Percentiles rank a stretch among this genome's conserved stretches.
Evolutionary conservation across 495 filamentous ascomycete species (phyloP).

Genomic region (Neurospora pannonica): DNA sequence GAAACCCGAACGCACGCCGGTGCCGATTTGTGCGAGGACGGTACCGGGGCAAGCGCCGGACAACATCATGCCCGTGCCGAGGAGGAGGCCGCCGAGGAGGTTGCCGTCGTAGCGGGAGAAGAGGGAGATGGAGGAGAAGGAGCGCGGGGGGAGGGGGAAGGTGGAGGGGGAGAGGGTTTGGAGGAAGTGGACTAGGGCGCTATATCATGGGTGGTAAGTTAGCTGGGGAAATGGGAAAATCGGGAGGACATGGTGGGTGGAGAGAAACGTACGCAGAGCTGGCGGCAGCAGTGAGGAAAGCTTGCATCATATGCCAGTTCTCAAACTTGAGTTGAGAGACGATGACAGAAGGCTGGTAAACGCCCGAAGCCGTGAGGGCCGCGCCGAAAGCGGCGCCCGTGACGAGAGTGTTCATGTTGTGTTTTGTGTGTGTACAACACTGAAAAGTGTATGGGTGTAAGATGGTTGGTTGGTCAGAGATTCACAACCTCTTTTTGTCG

Average conservation of each 20-base stretch:
- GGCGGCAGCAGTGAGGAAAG: conserved; percentile 45
- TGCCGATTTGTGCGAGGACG: conserved; percentile 42
- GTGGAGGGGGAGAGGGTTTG: conserved; percentile 24
- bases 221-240: no score
- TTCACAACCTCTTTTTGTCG: background rate
- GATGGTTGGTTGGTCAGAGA: background rate
- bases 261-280: conserved; percentile 40
- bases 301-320: conserved; percentile 50
- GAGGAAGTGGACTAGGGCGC: conserved; percentile 21
- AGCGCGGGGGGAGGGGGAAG: conserved; percentile 23
- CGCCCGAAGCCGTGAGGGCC: conserved; percentile 42
- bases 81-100: conserved; percentile 43
- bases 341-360: conserved; percentile 45
- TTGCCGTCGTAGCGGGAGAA: conserved; percentile 43
- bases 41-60: conserved; percentile 50
- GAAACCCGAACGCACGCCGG: conserved; percentile 35
- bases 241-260: no score
- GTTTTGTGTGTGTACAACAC: background rate
- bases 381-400: conserved; percentile 45
- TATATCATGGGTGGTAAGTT: no score
- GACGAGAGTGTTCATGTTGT: conserved; percentile 21
- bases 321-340: conserved; percentile 41
- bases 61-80: conserved; percentile 46
- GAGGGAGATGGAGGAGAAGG: conserved; percentile 27
- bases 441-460: background rate